Evolutionary conservation across 345 rosid genomes (phyloP), one percentile per base, ranked within the genome.

Genomic region (Kernera saxatilis): DNA sequence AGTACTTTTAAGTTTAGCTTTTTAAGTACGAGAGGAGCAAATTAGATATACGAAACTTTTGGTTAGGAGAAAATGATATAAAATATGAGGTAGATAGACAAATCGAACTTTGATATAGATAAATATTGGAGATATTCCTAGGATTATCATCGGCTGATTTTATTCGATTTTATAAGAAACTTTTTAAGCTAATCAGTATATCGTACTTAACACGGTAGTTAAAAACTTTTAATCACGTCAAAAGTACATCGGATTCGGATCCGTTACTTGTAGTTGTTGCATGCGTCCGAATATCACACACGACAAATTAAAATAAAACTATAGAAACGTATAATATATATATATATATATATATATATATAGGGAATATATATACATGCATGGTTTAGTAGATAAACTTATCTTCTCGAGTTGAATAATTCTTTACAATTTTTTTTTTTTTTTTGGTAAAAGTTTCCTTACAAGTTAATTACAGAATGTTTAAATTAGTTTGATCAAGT

Each of bases 251-350:
- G 2, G 41, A 48, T 70, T 70, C 17, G 2, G 41, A 48, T 70
- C 49, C 51, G 41, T 22, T 8, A 48, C 56, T 69, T 11, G 3
- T 70, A 59, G 30, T 70, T 36, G 58, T 70, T 70, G 27, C 60
- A 67, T 70, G 27, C 60, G 74, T 70, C 74, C 59, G 67, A 70
- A 70, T 59, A 70, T 26, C 11, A 36, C 39, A 57, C 44, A 23
- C n/a, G 6, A 23, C 5, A 7, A 49, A 35, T n/a, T 25, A 5
- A 25, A 11, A 14, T 7, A 22, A 22, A 36, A 65, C 5, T 27
- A 19, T 18, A 27, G 21, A 67, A 67, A 39, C n/a, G n/a, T 37
- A 26, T 9, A 49, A 37, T 66, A 11, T 37, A 39, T 52, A 25
- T 25, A 29, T 12, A 54, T 54, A 39, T 52, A 25, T 25, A 29